Evolutionary conservation across 208 protist genomes (phyloP), one percentile per base, ranked within the genome.

Genomic region (Leishmania guyanensis): DNA sequence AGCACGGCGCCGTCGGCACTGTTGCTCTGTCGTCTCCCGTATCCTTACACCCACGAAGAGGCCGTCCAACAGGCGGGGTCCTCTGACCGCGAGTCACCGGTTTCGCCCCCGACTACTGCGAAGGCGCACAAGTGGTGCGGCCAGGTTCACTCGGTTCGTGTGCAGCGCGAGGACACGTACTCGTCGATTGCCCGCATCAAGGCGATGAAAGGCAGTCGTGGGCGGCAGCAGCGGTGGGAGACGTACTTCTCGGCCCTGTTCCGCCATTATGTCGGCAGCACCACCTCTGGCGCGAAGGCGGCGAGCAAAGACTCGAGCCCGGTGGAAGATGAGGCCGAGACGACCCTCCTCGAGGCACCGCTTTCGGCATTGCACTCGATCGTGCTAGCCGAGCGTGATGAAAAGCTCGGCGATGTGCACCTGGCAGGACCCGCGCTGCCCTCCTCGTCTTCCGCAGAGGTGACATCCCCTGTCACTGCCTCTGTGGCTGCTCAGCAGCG

Each of bases 241-340:
- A 75, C 76, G n/a, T 89, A 92, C 82, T 85, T 96, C 39, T 79
- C 82, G 0, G 87, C 91, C 0, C 84, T 96, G n/a, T 72, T 96
- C 69, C 53, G 66, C 36, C 84, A 89, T 75, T 96, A 93, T 84
- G 54, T 58, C 20, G 36, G 58, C 6, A 12, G 60, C 75, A 39
- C 58, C 22, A 58, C 39, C 75, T 36, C 56, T 71, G 60, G 75
- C 75, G n/a, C 51, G 78, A 75, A 58, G 58, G 10, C 60, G 54
- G 58, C 48, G 22, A 72, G 71, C 36, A 62, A 6, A 51, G 50
- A 48, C 39, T 8, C 16, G 39, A 71, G 48, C 26, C 8, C 26
- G 53, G 33, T 20, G 29, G 65, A 56, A 10, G 48, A 60, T 12
- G 78, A 79, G 73, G n/a, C 82, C 39, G 78, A 81, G 43, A 86